A percentile compares a stretch with the other conserved stretches of the same genome.
phyloP scores from a whole-genome alignment of 1,139 yeast genomes.

The Kodamaea plutei region DNA sequence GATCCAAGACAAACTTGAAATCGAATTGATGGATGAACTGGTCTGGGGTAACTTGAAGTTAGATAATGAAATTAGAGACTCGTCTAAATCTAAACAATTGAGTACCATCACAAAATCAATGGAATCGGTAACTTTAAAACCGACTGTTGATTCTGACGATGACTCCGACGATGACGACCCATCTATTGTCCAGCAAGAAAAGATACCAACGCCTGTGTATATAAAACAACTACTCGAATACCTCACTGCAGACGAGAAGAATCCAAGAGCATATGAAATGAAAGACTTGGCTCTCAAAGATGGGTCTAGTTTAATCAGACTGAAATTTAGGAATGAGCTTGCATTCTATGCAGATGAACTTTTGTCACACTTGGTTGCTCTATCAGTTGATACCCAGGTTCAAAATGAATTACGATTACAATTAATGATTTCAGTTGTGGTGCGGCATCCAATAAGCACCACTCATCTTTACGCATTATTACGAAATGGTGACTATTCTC shows the following conservation, averaged over 20 bases:
- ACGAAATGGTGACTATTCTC: constrained; percentile 59
- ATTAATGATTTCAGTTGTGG: constrained; percentile 51
- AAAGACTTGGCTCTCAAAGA: constrained; percentile 43
- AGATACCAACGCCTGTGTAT: constrained; percentile 53
- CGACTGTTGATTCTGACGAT: too few species aligned
- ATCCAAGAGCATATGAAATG: constrained; percentile 48
- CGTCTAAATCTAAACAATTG: too few species aligned
- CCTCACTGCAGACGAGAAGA: constrained; percentile 42
- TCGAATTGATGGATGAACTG: background rate
- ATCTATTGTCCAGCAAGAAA: constrained; percentile 30
- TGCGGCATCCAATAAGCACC: constrained; percentile 40
- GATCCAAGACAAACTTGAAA: background rate
- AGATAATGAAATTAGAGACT: too few species aligned
- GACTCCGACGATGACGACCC: constrained; percentile 53
- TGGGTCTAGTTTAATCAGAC: constrained; percentile 54
- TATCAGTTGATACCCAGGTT: constrained; percentile 46
- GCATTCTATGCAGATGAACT: constrained; percentile 45
- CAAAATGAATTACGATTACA: constrained; percentile 50
- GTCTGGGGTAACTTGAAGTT: too few species aligned
- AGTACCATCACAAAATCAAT: too few species aligned
- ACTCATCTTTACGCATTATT: constrained; percentile 39
- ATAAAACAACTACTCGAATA: constrained; percentile 60
- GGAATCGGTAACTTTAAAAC: too few species aligned
- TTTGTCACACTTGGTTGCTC: constrained; percentile 40
- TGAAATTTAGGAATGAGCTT: constrained; percentile 59